phyloP scores from a whole-genome alignment of 2,329 filamentous ascomycete species.

The Alternaria metachromatica region DNA sequence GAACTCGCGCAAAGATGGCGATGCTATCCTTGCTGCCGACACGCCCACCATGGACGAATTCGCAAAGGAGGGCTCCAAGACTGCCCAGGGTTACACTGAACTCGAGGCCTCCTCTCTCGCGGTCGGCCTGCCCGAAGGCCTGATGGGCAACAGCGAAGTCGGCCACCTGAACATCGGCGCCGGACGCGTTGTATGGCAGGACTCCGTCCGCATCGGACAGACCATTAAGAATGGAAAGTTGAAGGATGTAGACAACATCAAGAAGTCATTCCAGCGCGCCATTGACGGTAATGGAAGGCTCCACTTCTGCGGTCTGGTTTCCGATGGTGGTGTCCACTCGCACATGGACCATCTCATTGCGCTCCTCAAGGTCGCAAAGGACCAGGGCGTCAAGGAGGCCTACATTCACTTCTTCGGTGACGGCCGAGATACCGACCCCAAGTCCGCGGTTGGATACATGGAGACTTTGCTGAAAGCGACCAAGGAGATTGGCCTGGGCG shows the following conservation, averaged over 20 bases:
- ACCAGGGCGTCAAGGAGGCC: slow-evolving; percentile 83
- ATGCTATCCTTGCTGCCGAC: slow-evolving; percentile 92
- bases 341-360: slow-evolving; percentile 93
- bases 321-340: slow-evolving; percentile 94
- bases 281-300: slow-evolving; percentile 90
- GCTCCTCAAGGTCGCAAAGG: slow-evolving; percentile 88
- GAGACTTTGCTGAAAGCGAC: slow-evolving; percentile 80
- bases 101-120: slow-evolving; percentile 96
- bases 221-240: slow-evolving; percentile 86
- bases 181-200: slow-evolving; percentile 97
- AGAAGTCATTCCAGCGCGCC: slow-evolving; percentile 76
- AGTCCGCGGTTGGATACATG: slow-evolving; percentile 88
- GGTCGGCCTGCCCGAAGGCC: slow-evolving; percentile 91
- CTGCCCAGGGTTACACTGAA: slow-evolving; percentile 83
- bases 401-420: slow-evolving; percentile 99
- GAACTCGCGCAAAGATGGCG: slow-evolving; percentile 82
- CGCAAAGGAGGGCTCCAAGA: slow-evolving; percentile 68
- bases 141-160: slow-evolving; percentile 99
- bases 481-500: slow-evolving; percentile 83
- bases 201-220: slow-evolving; percentile 90
- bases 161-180: slow-evolving; percentile 98
- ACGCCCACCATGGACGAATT: slow-evolving; percentile 96
- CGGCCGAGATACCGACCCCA: slow-evolving; percentile 96
- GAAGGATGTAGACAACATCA: slow-evolving; percentile 77
- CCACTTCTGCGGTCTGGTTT: slow-evolving; percentile 90